A percentile compares a stretch with the other conserved stretches of the same genome.
Evolutionary conservation across 805 yeast species (phyloP).

Genomic region (Metschnikowia continentalis): DNA sequence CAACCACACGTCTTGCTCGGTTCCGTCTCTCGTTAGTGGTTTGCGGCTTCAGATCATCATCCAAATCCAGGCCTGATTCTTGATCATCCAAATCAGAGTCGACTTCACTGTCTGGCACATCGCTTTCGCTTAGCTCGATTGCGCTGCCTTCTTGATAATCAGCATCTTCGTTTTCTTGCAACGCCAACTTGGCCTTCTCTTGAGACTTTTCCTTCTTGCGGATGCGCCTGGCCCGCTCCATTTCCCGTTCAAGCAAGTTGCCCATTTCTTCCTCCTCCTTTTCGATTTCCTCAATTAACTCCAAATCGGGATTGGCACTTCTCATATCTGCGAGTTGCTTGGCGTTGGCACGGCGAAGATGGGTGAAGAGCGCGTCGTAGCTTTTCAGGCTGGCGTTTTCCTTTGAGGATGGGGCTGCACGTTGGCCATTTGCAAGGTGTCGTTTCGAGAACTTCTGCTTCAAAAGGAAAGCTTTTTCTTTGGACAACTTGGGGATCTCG

Average conservation of each 20-base stretch:
- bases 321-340: conserved; percentile 35
- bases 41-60: neutral
- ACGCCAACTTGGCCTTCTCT: conserved; percentile 34
- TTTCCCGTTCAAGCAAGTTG: conserved; percentile 45
- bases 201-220: conserved; percentile 39
- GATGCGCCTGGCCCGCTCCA: conserved; percentile 44
- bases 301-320: conserved; percentile 21
- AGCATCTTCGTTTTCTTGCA: conserved; percentile 14
- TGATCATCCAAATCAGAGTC: neutral
- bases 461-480: conserved; percentile 29
- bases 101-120: conserved; percentile 18
- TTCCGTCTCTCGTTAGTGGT: neutral
- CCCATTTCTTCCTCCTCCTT: conserved; percentile 44
- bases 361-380: conserved; percentile 27
- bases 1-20: conserved; percentile 9
- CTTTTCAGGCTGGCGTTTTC: conserved; percentile 4
- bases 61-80: neutral
- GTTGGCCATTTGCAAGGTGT: conserved; percentile 9
- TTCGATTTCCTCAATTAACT: conserved; percentile 33
- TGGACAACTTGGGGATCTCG: conserved; percentile 28
- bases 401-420: conserved; percentile 3
- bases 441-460: conserved; percentile 31
- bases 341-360: conserved; percentile 41
- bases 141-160: conserved; percentile 13
- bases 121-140: conserved; percentile 15